These are phyloP conservation scores for Diversispora eburnea DNA, from an alignment of 192 early-diverging fungal species.

Conservation along the genomic window DNA sequence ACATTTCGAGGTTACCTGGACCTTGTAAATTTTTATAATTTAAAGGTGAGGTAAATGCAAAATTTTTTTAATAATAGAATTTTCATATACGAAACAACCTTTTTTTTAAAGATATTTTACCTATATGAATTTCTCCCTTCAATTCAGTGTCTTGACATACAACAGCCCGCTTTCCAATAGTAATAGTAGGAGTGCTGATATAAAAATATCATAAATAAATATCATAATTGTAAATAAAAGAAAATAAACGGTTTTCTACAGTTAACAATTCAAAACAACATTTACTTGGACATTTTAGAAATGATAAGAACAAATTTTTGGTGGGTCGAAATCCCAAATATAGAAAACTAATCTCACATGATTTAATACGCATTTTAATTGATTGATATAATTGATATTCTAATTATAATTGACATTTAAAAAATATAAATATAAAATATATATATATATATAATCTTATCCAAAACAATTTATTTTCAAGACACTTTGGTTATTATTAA, in stretches of 20 bases:
- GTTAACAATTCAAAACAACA: neutral
- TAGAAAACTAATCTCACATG: no score
- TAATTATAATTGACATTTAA: no score
- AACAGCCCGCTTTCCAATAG: conserved; percentile 37
- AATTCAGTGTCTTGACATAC: conserved; percentile 55
- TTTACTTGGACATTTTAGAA: conserved; percentile 17
- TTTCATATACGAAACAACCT: neutral
- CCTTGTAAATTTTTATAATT: conserved; percentile 2
- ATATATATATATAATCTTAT: no score
- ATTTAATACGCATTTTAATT: no score
- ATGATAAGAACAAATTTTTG: no score
- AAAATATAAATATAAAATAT: no score
- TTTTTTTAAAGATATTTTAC: conserved; percentile 27
- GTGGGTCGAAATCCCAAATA: no score
- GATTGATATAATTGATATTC: no score
- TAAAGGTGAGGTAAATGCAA: neutral
- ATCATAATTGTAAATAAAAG: neutral
- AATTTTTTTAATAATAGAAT: neutral
- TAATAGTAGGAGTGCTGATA: conserved; percentile 3
- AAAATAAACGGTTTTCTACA: neutral
- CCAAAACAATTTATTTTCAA: no score
- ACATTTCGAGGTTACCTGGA: neutral
- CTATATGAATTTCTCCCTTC: conserved; percentile 48
- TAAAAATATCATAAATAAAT: neutral
- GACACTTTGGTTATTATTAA: no score